A percentile compares a stretch with the other conserved stretches of the same genome.
Conservation (phyloP, 2,329 filamentous ascomycete species). For the Venturiaceae sp. region DNA sequence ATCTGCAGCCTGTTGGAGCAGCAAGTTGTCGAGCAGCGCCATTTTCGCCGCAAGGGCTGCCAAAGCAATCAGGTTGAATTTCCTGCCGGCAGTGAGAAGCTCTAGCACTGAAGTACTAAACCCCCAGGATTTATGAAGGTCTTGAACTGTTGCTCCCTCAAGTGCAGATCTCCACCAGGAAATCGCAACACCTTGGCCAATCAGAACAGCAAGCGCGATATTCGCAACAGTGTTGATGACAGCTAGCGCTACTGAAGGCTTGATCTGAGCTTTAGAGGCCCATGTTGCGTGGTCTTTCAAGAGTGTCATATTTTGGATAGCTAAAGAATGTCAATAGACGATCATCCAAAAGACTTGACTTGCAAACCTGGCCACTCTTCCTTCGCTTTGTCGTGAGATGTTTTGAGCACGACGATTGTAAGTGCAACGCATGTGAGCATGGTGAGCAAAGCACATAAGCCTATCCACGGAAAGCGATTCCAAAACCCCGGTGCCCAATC, state of each 20-base stretch:
- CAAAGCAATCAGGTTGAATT: conserved; percentile 18
- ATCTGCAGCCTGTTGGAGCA: conserved; percentile 13
- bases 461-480: conserved; percentile 13
- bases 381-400: conserved; percentile 11
- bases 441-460: conserved; percentile 12
- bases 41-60: conserved; percentile 15
- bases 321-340: no score
- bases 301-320: no score
- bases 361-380: conserved; percentile 11
- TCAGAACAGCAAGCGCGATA: conserved; percentile 14
- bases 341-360: no score
- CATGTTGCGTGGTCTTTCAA: no score
- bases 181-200: conserved; percentile 16
- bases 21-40: conserved; percentile 15
- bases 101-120: conserved; percentile 15
- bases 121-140: conserved; percentile 15
- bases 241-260: conserved; percentile 14
- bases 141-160: conserved; percentile 14
- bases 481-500: not conserved
- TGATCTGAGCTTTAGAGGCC: conserved; percentile 7
- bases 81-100: conserved; percentile 12
- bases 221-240: conserved; percentile 14
- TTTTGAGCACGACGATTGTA: conserved; percentile 9
- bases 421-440: conserved; percentile 12
- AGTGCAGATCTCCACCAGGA: conserved; percentile 17